Conservation (phyloP, 768 basidiomycete genomes). For the Mycena vitilis region DNA sequence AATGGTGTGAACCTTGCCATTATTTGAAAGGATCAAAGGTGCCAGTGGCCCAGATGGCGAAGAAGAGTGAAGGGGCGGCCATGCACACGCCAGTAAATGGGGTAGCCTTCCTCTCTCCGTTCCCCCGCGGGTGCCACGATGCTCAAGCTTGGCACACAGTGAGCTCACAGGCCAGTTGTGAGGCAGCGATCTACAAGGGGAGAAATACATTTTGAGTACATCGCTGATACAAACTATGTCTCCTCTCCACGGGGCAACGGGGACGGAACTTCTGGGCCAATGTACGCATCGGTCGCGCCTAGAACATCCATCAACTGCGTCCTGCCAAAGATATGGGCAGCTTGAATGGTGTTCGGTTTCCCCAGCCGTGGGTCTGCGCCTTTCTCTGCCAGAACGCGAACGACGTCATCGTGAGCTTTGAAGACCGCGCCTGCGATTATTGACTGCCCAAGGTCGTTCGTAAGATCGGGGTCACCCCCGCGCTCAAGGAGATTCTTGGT, state of each 20-base stretch:
- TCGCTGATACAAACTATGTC: not conserved
- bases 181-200: too few species aligned
- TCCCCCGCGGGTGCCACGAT: too few species aligned
- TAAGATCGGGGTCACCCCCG: constrained; percentile 73
- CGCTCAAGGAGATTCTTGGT: constrained; percentile 63
- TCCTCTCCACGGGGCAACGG: constrained; percentile 30
- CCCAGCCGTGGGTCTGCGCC: constrained; percentile 76
- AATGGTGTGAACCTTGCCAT: too few species aligned
- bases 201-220: constrained; percentile 21
- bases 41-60: too few species aligned
- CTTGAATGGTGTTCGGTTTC: constrained; percentile 74
- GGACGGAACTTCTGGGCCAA: constrained; percentile 51
- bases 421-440: constrained; percentile 84
- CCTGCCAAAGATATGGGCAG: constrained; percentile 75
- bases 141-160: too few species aligned
- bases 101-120: too few species aligned
- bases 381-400: constrained; percentile 62
- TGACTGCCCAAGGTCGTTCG: constrained; percentile 80
- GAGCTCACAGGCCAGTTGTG: too few species aligned
- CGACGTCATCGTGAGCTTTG: constrained; percentile 75
- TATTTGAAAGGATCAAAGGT: too few species aligned
- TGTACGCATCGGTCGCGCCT: constrained; percentile 70
- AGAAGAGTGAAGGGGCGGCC: too few species aligned
- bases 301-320: constrained; percentile 65
- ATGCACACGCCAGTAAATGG: too few species aligned